A percentile compares a stretch with the other conserved stretches of the same genome.
Conservation (phyloP, 306 rosid genomes). For the Gastrolobium villosum region DNA sequence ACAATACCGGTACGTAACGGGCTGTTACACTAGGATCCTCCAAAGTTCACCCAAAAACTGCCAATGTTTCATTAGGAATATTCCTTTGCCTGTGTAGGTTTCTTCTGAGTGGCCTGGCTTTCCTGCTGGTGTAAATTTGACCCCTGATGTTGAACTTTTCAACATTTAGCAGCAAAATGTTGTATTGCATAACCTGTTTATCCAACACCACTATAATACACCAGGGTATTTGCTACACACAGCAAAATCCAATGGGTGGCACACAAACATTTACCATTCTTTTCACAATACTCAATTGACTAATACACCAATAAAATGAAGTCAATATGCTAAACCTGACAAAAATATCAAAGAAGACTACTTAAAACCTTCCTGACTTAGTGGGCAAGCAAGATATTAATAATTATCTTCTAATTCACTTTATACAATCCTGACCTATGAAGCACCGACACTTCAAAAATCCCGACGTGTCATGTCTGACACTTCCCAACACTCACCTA, state of each 20-base stretch:
- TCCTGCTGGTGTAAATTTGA: slow-evolving; percentile 91
- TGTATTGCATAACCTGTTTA: slow-evolving; percentile 62
- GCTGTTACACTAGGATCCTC: too few species aligned
- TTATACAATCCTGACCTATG: too few species aligned
- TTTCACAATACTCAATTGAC: background rate
- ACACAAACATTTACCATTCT: background rate
- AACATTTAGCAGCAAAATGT: slow-evolving; percentile 79
- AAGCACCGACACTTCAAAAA: too few species aligned
- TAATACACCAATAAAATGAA: background rate
- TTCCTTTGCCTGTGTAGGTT: slow-evolving; percentile 61
- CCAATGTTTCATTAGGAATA: background rate
- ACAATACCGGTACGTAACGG: too few species aligned
- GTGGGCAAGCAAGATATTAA: too few species aligned
- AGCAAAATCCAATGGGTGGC: slow-evolving; percentile 83
- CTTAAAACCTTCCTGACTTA: too few species aligned
- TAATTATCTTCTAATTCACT: too few species aligned
- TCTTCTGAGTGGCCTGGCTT: slow-evolving; percentile 83
- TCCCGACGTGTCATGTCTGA: too few species aligned
- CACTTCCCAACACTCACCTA: too few species aligned
- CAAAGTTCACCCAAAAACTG: too few species aligned
- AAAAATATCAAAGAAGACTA: too few species aligned
- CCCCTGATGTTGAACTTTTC: slow-evolving; percentile 78
- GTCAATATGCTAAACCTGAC: too few species aligned
- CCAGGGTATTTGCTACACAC: slow-evolving; percentile 80
- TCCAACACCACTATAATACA: slow-evolving; percentile 77